Percentiles rank a stretch among this genome's conserved stretches.
These are phyloP conservation scores for Calonectria montana DNA, from an alignment of 2,329 filamentous ascomycete genomes.

Conservation along the genomic window DNA sequence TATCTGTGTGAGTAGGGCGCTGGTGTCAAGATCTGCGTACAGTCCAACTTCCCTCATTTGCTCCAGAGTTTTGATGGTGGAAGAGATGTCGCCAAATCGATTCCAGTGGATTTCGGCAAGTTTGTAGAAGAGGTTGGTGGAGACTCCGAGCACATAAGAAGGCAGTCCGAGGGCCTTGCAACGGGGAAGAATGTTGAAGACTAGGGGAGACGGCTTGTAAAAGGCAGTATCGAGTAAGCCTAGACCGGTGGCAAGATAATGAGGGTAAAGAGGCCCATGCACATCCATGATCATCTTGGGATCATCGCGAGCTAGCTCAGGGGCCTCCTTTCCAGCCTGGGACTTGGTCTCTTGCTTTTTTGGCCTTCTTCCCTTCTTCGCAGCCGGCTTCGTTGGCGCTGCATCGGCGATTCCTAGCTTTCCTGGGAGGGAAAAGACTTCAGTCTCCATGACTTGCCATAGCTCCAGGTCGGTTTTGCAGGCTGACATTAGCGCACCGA, in stretches of 20 bases:
- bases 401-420: conserved; percentile 63
- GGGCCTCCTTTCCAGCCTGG: neutral
- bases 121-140: conserved; percentile 76
- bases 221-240: conserved; percentile 69
- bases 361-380: conserved; percentile 21
- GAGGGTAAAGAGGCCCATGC: conserved; percentile 74
- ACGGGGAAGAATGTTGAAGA: conserved; percentile 71
- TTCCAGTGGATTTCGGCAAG: conserved; percentile 72
- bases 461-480: conserved; percentile 72
- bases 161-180: conserved; percentile 75
- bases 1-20: conserved; percentile 44
- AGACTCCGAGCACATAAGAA: conserved; percentile 78
- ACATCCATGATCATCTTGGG: conserved; percentile 61
- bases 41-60: conserved; percentile 76
- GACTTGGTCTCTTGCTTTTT: conserved; percentile 26
- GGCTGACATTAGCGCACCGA: conserved; percentile 64
- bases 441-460: conserved; percentile 73
- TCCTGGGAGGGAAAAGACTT: conserved; percentile 72
- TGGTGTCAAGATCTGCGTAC: conserved; percentile 59
- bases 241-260: conserved; percentile 68
- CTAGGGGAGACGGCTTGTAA: conserved; percentile 65
- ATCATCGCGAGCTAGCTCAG: conserved; percentile 11
- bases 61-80: conserved; percentile 66
- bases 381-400: neutral
- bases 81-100: conserved; percentile 67